Evolutionary conservation across 352 stramenopile genomes (phyloP).

Genomic region (Lagenidium giganteum): DNA sequence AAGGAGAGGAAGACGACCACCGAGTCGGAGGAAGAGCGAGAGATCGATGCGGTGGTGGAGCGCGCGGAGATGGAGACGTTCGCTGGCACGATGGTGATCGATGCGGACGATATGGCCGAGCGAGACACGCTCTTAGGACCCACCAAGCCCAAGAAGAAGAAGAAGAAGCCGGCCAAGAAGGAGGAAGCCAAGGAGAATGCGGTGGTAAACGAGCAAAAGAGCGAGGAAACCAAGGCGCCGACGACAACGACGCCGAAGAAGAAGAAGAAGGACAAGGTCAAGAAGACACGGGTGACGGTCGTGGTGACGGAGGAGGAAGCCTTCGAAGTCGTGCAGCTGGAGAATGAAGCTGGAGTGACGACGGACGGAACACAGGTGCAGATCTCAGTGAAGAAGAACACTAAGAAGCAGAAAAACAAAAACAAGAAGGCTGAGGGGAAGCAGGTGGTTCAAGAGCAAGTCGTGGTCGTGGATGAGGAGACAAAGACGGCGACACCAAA

Average conservation of each 20-base stretch:
- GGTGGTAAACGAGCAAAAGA: background rate
- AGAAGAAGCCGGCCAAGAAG: constrained; percentile 2
- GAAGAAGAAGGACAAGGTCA: constrained; percentile 6
- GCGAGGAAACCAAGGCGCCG: background rate
- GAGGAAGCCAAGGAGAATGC: constrained; percentile 3
- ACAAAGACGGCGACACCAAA: constrained; percentile 1
- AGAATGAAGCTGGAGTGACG: background rate
- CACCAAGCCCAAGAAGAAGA: background rate
- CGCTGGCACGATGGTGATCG: constrained; percentile 18
- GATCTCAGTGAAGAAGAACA: constrained; percentile 6
- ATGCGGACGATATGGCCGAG: constrained; percentile 14
- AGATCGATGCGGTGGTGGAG: constrained; percentile 16
- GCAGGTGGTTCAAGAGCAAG: background rate
- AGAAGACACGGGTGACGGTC: constrained; percentile 8
- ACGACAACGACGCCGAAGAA: background rate
- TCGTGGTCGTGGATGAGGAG: background rate
- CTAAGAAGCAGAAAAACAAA: constrained; percentile 10
- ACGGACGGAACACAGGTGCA: constrained; percentile 3
- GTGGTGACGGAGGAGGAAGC: constrained; percentile 6
- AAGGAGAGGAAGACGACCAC: background rate
- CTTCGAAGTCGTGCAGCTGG: constrained; percentile 8
- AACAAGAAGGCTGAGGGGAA: background rate
- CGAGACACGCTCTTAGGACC: constrained; percentile 2
- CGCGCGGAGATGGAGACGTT: constrained; percentile 8
- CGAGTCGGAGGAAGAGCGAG: constrained; percentile 1